phyloP scores from a whole-genome alignment of 352 stramenopile species.

The Globisporangium heterothallicum region DNA sequence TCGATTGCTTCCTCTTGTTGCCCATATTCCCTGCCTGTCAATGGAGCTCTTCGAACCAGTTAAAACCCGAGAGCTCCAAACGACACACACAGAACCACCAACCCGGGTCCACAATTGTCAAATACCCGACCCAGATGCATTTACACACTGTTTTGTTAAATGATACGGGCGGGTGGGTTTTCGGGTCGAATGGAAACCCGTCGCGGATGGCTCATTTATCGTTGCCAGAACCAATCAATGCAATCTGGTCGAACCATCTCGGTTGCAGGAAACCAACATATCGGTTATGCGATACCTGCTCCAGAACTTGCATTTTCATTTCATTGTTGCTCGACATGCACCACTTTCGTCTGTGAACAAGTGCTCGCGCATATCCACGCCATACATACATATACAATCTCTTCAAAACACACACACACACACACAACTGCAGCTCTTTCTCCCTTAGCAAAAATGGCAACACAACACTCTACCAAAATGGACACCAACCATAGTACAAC shows the following conservation, averaged over 20 bases:
- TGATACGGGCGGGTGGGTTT: neutral
- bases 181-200: neutral
- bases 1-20: slow-evolving; percentile 39
- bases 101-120: too few species aligned
- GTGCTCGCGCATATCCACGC: too few species aligned
- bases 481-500: slow-evolving; percentile 98
- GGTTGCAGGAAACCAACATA: slow-evolving; percentile 1
- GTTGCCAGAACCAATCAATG: slow-evolving; percentile 1
- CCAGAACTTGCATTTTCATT: slow-evolving; percentile 1
- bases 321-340: neutral
- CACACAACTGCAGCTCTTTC: neutral
- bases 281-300: neutral
- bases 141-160: neutral
- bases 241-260: neutral
- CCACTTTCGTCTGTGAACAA: neutral
- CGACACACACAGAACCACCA: slow-evolving; percentile 3
- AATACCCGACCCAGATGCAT: neutral
- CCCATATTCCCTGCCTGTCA: slow-evolving; percentile 6
- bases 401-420: neutral
- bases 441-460: neutral
- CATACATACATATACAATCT: neutral
- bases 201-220: neutral
- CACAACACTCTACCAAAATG: slow-evolving; percentile 76
- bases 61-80: neutral
- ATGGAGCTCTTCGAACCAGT: slow-evolving; percentile 10